Percentiles rank a stretch among this genome's conserved stretches.
phyloP scores from a whole-genome alignment of 805 yeast species.

The Scheffersomyces ergatensis region DNA sequence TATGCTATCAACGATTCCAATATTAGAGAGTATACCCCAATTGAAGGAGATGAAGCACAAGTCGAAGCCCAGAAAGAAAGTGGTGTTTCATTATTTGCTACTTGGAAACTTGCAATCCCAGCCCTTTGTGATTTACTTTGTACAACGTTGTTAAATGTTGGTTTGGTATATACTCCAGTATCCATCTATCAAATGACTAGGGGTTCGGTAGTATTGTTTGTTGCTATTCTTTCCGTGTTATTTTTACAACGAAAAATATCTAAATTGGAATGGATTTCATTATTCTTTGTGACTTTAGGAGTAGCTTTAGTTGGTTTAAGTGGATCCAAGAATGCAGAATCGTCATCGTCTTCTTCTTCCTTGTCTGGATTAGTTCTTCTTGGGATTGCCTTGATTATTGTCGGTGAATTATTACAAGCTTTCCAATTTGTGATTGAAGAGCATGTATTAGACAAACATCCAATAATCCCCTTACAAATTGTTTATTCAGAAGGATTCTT shows the following conservation, averaged over 20 bases:
- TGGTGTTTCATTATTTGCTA: slow-evolving; percentile 11
- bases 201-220: slow-evolving; percentile 73
- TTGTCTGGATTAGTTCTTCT: slow-evolving; percentile 30
- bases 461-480: slow-evolving; percentile 58
- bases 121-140: slow-evolving; percentile 70
- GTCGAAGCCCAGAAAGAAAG: slow-evolving; percentile 6
- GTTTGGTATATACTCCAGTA: slow-evolving; percentile 71
- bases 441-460: slow-evolving; percentile 51
- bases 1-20: slow-evolving; percentile 5
- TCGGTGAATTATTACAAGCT: slow-evolving; percentile 70
- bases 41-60: slow-evolving; percentile 8
- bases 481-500: slow-evolving; percentile 76
- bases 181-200: slow-evolving; percentile 85
- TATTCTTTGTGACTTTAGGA: slow-evolving; percentile 64
- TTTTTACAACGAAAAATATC: slow-evolving; percentile 57
- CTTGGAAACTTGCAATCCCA: slow-evolving; percentile 49
- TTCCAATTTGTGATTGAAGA: slow-evolving; percentile 79
- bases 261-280: slow-evolving; percentile 65
- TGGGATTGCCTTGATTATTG: slow-evolving; percentile 57
- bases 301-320: slow-evolving; percentile 72
- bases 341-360: slow-evolving; percentile 3
- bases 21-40: slow-evolving; percentile 12
- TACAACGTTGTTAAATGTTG: slow-evolving; percentile 76
- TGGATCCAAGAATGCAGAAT: slow-evolving; percentile 41
- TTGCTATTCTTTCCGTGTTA: slow-evolving; percentile 65